phyloP scores from a whole-genome alignment of 2,329 filamentous ascomycete genomes.

The Pezicula radicicola region DNA sequence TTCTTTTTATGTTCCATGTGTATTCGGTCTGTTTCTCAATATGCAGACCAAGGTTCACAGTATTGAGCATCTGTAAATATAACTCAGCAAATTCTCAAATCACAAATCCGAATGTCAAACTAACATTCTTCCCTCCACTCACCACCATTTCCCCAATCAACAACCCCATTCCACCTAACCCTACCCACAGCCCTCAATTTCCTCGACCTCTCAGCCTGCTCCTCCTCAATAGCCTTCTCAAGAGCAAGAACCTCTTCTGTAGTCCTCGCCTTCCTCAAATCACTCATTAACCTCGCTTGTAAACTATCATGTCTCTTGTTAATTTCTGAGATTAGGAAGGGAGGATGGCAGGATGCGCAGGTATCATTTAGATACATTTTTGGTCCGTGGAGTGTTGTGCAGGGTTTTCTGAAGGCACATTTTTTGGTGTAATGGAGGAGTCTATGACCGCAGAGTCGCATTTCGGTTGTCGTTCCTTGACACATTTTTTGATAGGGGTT shows the following conservation, averaged over 20 bases:
- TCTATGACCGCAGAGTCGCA: conserved; percentile 7
- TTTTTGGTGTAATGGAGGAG: conserved; percentile 4
- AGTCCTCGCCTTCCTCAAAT: conserved; percentile 24
- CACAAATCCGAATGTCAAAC: neutral
- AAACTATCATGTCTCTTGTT: conserved; percentile 25
- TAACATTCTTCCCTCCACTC: neutral
- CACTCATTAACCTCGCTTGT: conserved; percentile 22
- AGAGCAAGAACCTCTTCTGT: conserved; percentile 11
- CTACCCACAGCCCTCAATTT: conserved; percentile 5
- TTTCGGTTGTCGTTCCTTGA: conserved; percentile 8
- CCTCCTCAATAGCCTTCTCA: conserved; percentile 5
- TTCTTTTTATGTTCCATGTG: no score
- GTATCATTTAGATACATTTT: conserved; percentile 27
- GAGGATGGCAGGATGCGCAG: conserved; percentile 35
- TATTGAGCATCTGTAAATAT: conserved; percentile 4
- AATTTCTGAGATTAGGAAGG: conserved; percentile 18
- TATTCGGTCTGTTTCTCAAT: neutral
- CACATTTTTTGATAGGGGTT: conserved; percentile 5
- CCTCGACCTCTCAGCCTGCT: conserved; percentile 1
- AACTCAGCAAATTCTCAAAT: conserved; percentile 4
- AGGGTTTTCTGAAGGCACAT: neutral
- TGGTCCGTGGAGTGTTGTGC: conserved; percentile 1
- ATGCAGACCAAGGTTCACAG: conserved; percentile 2
- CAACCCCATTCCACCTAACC: conserved; percentile 12
- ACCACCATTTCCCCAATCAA: conserved; percentile 6